phyloP scores from a whole-genome alignment of 2,329 filamentous ascomycete species.

The Ceratocystiopsis sp. region DNA sequence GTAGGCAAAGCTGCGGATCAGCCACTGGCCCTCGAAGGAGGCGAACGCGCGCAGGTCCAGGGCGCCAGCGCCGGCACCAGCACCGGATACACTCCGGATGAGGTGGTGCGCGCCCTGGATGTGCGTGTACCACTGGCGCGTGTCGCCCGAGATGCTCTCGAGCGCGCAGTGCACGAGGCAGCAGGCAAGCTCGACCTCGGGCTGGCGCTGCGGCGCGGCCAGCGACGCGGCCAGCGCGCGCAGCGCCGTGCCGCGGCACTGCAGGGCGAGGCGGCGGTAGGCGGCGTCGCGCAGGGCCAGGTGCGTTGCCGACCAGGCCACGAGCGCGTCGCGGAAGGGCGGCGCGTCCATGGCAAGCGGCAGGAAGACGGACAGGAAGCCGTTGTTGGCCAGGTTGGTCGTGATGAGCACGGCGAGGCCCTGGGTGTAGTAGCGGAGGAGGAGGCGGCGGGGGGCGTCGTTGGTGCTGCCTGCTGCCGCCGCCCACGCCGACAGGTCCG shows the following conservation, averaged over 20 bases:
- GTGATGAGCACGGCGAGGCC: not conserved
- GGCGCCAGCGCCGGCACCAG: not conserved
- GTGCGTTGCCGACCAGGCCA: not conserved
- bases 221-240: not conserved
- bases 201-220: not conserved
- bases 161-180: not conserved
- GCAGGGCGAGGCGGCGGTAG: not conserved
- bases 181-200: not conserved
- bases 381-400: not conserved
- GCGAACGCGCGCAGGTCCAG: not conserved
- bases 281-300: not conserved
- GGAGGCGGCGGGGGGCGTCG: not conserved
- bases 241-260: not conserved
- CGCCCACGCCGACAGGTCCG: too few relatives aligned
- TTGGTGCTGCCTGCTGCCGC: too few relatives aligned
- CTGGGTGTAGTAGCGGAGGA: not conserved
- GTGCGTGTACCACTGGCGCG: slow-evolving; percentile 1
- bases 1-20: slow-evolving; percentile 11
- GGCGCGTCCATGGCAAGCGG: not conserved
- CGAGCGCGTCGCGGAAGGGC: not conserved
- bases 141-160: not conserved
- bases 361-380: not conserved
- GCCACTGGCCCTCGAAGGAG: slow-evolving; percentile 8
- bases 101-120: slow-evolving; percentile 1
- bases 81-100: not conserved